Base-by-base conservation (phyloP, 345 rosid genomes). In the Abelmoschus esculentus region DNA sequence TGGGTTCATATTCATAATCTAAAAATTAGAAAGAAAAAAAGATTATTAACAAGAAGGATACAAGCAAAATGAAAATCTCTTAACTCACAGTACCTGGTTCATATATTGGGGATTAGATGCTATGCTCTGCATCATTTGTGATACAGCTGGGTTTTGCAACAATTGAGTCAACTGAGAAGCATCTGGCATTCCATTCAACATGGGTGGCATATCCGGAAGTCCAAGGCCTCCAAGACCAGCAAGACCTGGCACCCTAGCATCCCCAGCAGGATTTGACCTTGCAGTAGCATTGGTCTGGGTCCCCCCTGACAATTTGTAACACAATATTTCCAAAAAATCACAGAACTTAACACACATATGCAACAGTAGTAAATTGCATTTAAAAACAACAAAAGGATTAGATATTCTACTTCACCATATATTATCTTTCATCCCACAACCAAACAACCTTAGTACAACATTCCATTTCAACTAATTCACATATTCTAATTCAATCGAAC, bases 71-170 rank as follows among this genome's bases (percentile, higher is more conserved):
- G 26, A 44, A 3, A 38, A 34, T 9, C 49, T 61, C 55, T 59
- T 7, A 29, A 17, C 65, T 74, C n/a, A 47, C 8, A 34, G 14
- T 81, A 86, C 97, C 97, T 89, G 96, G 79, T 87, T 91, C 88
- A 89, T 78, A 76, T 87, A 84, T 60, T 91, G 89, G 42, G 97
- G 97, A 79, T 87, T 85, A 22, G 97, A 87, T 36, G 84, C 79
- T 61, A 89, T n/a, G 74, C 82, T 81, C 77, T 87, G 93, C 97
- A 91, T 83, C 93, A 89, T 86, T 75, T 91, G 91, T 19, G 91
- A 84, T 72, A 91, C 59, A 76, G 85, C 89, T 36, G 97, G 96
- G 77, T 91, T 87, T 83, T 89, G 96, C 86, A 91, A 69, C 74
- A 89, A n/a, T 73, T 89, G 97, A 79, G n/a, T 87, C 85, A 91